Percentiles rank a stretch among this genome's conserved stretches.
Conservation (phyloP, 331 rosid species). For the Quercus phellos region DNA sequence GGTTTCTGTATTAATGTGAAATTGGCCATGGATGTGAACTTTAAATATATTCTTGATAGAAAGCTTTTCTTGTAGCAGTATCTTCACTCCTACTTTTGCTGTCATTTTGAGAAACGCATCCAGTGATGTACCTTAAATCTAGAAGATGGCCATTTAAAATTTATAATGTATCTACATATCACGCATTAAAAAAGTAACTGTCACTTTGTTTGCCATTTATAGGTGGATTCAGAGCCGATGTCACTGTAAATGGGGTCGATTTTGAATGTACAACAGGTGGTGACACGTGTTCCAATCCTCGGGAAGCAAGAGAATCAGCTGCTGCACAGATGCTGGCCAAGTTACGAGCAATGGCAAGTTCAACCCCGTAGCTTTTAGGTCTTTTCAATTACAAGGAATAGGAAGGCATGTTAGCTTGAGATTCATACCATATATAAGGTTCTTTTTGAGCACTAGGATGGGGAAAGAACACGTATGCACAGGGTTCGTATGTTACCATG, state of each 20-base stretch:
- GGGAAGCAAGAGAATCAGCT: conserved; percentile 68
- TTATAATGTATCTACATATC: neutral
- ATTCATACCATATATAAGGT: neutral
- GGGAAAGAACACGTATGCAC: too few relatives aligned
- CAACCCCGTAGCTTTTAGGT: conserved; percentile 10
- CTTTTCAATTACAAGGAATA: conserved; percentile 11
- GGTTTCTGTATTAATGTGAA: neutral
- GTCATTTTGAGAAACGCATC: neutral
- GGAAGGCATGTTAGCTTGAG: neutral
- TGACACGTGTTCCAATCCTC: conserved; percentile 32
- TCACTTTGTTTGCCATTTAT: conserved; percentile 6
- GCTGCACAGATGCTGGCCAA: conserved; percentile 50
- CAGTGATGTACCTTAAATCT: neutral
- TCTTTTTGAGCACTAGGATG: too few relatives aligned
- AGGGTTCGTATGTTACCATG: too few relatives aligned
- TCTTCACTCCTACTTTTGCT: neutral
- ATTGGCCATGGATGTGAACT: neutral
- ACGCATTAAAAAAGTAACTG: neutral
- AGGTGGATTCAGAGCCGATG: conserved; percentile 65
- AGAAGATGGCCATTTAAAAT: neutral
- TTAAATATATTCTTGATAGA: too few relatives aligned
- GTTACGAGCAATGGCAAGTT: conserved; percentile 30
- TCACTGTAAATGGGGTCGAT: conserved; percentile 54
- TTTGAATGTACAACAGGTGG: conserved; percentile 48
- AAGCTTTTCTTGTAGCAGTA: too few relatives aligned